Base-by-base conservation (phyloP, 2,329 filamentous ascomycete genomes). In the Paracorniculantispora psalliotae region DNA sequence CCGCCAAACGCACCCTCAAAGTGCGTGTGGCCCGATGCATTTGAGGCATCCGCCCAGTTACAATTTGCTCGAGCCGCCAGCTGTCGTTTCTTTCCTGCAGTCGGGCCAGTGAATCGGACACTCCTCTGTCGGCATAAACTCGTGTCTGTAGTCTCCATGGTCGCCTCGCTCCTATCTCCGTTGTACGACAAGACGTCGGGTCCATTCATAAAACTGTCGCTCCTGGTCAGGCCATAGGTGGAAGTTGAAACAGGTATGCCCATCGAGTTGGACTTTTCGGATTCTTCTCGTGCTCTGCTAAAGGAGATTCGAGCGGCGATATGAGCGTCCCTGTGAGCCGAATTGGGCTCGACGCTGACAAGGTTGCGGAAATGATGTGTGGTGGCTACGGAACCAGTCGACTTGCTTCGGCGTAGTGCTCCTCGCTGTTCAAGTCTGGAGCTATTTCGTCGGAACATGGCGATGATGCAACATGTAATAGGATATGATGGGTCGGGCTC, bases 291-390 rank as follows among this genome's bases (percentile, higher is more conserved):
- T 75, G n/a, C 81, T 80, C 61, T 80, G 77, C 7, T 74, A 69
- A 67, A 89, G 1, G 87, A 87, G 65, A 85, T 74, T 35, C 76
- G 73, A 8, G 87, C 87, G 23, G 87, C 86, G 41, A 81, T 78
- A 41, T 84, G 80, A 8, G 87, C 87, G 69, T 88, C 83, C 57
- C 82, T 76, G 51, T 81, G 78, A 2, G 81, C 81, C 3, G 73
- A 69, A 12, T 69, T 71, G 1, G 79, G 79, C 63, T 79, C 73
- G 47, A 85, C 80, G 53, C 79, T 73, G 52, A 81, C 75, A 21
- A 81, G 70, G 1, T 63, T 61, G 60, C 74, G 71, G 21, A 78
- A 73, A 30, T 77, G 75, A 52, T 75, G 75, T 30, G 63, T 62
- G 9, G 46, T 62, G 9, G 46, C 49, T 13, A 77, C 71, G 35